Evolutionary conservation across 2,329 filamentous ascomycete species (phyloP).

Genomic region (Aureobasidium uvarum): DNA sequence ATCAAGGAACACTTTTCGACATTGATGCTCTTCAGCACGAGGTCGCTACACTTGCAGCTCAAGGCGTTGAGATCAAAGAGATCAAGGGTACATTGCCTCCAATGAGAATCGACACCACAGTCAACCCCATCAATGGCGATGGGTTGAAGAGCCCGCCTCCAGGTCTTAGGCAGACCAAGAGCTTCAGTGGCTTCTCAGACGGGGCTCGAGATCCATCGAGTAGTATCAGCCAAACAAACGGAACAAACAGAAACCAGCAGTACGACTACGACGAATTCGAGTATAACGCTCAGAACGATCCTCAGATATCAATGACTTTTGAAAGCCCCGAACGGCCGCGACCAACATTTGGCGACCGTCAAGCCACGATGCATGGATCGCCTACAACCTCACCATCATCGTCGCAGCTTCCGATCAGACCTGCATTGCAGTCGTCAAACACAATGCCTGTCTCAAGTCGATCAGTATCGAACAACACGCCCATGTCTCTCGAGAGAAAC

Average conservation of each 20-base stretch:
- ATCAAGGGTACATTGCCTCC: conserved; percentile 85
- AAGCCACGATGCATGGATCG: conserved; percentile 29
- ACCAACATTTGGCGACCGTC: conserved; percentile 31
- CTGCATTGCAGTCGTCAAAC: conserved; percentile 30
- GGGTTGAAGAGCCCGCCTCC: conserved; percentile 6
- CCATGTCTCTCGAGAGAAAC: conserved; percentile 39
- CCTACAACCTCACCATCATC: conserved; percentile 20
- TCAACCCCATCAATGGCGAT: conserved; percentile 10
- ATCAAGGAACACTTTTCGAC: conserved; percentile 75
- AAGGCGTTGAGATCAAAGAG: conserved; percentile 76
- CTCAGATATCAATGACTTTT: conserved; percentile 52
- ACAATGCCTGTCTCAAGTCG: conserved; percentile 37
- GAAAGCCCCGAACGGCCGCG: conserved; percentile 33
- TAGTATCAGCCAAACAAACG: conserved; percentile 26
- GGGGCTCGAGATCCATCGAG: conserved; percentile 15
- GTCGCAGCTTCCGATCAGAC: conserved; percentile 26
- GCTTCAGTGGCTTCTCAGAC: conserved; percentile 36
- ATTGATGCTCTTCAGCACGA: conserved; percentile 79
- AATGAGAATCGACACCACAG: conserved; percentile 66
- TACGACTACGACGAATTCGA: conserved; percentile 42
- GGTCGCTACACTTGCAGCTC: conserved; percentile 70
- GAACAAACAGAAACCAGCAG: conserved; percentile 14
- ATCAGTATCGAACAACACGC: conserved; percentile 13
- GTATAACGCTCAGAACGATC: conserved; percentile 32
- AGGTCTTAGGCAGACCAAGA: conserved; percentile 49